Conservation (phyloP, 176 grass and related monocot genomes). For the Oryza longistaminata region DNA sequence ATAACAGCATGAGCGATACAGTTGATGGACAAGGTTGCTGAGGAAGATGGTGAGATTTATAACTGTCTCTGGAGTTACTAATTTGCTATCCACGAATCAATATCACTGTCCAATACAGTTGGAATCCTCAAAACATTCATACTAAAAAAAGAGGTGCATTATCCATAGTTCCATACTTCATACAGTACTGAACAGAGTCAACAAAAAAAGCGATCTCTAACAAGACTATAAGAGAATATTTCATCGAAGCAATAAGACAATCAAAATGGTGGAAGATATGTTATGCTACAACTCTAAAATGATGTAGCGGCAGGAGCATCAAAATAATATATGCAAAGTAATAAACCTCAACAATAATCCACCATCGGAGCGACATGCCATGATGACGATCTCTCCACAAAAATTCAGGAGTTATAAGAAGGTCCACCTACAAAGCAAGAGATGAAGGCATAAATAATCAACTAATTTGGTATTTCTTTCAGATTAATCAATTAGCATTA, state of each 20-base stretch:
- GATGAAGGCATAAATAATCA: background rate
- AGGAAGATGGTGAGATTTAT: conserved; percentile 18
- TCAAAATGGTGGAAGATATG: conserved; percentile 1
- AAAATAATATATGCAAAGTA: conserved; percentile 15
- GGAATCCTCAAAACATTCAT: conserved; percentile 23
- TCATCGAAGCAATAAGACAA: background rate
- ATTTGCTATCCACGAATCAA: background rate
- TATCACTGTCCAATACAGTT: background rate
- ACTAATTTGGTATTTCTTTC: background rate
- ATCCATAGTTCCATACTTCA: background rate
- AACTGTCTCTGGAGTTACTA: conserved; percentile 13
- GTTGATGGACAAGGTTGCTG: background rate
- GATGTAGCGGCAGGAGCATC: background rate
- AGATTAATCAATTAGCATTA: conserved; percentile 3
- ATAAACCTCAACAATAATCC: conserved; percentile 89
- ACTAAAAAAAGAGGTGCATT: conserved; percentile 25
- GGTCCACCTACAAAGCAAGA: conserved; percentile 65
- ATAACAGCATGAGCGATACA: conserved; percentile 21
- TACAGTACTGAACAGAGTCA: background rate
- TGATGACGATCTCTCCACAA: conserved; percentile 92
- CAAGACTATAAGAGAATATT: background rate
- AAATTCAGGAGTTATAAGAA: conserved; percentile 88
- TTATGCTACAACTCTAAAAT: conserved; percentile 26
- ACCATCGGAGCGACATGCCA: conserved; percentile 83
- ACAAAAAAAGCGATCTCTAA: background rate